A percentile compares a stretch with the other conserved stretches of the same genome.
Conservation (phyloP, 139 green algal species). For the Closterium sp. region DNA sequence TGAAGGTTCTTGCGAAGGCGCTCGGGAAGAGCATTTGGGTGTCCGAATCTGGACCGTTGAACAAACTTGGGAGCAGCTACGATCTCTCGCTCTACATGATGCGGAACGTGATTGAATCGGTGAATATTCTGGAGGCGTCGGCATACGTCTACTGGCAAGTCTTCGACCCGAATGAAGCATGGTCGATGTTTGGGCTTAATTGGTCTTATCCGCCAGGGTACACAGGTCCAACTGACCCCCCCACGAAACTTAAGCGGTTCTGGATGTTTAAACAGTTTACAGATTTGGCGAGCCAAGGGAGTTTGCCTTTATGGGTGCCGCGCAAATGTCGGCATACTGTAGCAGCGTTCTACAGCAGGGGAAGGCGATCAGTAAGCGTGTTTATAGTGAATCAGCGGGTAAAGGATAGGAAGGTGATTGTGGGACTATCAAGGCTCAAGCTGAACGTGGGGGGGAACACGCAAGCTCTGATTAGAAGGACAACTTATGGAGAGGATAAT, state of each 20-base stretch:
- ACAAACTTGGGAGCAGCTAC: slow-evolving; percentile 2
- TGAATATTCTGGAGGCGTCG: slow-evolving; percentile 39
- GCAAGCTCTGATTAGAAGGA: background rate
- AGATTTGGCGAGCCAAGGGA: background rate
- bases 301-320: background rate
- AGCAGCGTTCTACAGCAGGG: background rate
- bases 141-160: slow-evolving; percentile 53
- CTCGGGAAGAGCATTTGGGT: background rate
- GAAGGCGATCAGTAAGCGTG: background rate
- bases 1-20: background rate
- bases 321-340: background rate
- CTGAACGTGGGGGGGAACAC: background rate
- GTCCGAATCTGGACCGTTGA: slow-evolving; percentile 36
- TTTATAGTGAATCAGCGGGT: background rate
- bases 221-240: background rate
- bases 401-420: background rate
- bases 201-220: background rate
- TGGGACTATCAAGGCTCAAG: background rate
- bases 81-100: slow-evolving; percentile 28
- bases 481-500: background rate
- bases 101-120: slow-evolving; percentile 8
- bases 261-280: background rate
- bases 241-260: background rate
- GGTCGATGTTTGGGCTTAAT: background rate
- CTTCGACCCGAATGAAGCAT: background rate